Evolutionary conservation across 345 rosid species (phyloP).

Genomic region (Eucalyptus sp.): DNA sequence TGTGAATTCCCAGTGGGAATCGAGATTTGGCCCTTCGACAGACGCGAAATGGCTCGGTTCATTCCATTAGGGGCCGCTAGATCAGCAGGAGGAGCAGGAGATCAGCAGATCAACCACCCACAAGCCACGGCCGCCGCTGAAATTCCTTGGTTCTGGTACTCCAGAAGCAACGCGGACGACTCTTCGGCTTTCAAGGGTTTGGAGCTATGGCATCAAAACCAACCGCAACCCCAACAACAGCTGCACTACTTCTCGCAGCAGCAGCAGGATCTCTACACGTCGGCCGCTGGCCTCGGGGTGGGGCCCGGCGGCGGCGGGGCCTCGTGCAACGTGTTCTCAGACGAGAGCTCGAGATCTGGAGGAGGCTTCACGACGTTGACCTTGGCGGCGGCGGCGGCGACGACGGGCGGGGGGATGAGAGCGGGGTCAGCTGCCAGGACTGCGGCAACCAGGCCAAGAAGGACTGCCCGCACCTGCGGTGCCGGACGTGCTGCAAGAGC

Average conservation of each 20-base stretch:
- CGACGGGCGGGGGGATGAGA: slow-evolving; percentile 1
- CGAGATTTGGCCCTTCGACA: not conserved
- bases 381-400: slow-evolving; percentile 1
- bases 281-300: slow-evolving; percentile 1
- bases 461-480: slow-evolving; percentile 64
- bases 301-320: not conserved
- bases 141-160: not conserved
- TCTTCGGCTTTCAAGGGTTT: not conserved
- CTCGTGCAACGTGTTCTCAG: slow-evolving; percentile 2
- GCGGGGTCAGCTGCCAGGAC: slow-evolving; percentile 60
- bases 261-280: not conserved
- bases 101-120: not conserved
- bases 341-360: slow-evolving; percentile 5
- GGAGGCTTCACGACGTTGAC: not conserved
- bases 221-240: not conserved
- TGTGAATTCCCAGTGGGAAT: not conserved
- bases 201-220: not conserved
- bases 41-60: slow-evolving; percentile 19
- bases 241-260: slow-evolving; percentile 2
- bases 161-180: not conserved
- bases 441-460: slow-evolving; percentile 93
- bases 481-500: slow-evolving; percentile 86
- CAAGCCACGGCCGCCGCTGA: not conserved
- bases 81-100: not conserved
- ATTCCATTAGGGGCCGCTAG: slow-evolving; percentile 19